phyloP scores from a whole-genome alignment of 2,329 filamentous ascomycete species.

The Colletotrichum caudatum region DNA sequence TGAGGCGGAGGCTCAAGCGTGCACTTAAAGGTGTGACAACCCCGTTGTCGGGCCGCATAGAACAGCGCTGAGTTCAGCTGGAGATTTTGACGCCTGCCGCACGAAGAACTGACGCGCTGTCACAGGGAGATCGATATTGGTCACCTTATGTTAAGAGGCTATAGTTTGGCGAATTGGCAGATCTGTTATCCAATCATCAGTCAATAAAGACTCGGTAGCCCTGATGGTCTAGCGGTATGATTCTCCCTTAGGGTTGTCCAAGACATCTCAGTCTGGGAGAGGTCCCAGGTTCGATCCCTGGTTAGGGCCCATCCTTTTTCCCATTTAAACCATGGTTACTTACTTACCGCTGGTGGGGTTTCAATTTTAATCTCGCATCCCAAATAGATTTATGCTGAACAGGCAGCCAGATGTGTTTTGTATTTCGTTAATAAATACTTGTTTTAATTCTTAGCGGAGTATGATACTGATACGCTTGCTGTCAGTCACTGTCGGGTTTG shows the following conservation, averaged over 20 bases:
- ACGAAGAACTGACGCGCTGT: neutral
- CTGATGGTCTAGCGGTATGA: conserved; percentile 34
- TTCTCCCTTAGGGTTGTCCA: conserved; percentile 23
- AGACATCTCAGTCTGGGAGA: conserved; percentile 7
- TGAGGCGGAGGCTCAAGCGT: neutral
- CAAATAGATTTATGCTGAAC: neutral
- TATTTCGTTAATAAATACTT: neutral
- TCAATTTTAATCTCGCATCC: neutral
- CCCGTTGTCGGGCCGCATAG: neutral
- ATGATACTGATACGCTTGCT: neutral
- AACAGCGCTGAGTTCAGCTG: neutral
- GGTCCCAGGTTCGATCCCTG: conserved; percentile 33
- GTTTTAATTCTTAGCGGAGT: neutral
- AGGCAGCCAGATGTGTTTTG: neutral
- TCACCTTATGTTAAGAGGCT: neutral
- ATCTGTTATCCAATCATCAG: neutral
- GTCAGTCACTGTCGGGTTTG: neutral
- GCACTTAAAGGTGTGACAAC: neutral
- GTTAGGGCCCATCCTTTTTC: conserved; percentile 26
- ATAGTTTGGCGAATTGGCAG: accelerated
- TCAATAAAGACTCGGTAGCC: neutral
- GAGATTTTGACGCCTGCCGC: neutral
- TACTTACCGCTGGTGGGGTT: neutral
- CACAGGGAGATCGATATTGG: neutral
- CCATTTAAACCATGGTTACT: neutral